These are phyloP conservation scores for Ceratocystis papillata DNA, from an alignment of 2,329 filamentous ascomycete genomes.

Conservation along the genomic window DNA sequence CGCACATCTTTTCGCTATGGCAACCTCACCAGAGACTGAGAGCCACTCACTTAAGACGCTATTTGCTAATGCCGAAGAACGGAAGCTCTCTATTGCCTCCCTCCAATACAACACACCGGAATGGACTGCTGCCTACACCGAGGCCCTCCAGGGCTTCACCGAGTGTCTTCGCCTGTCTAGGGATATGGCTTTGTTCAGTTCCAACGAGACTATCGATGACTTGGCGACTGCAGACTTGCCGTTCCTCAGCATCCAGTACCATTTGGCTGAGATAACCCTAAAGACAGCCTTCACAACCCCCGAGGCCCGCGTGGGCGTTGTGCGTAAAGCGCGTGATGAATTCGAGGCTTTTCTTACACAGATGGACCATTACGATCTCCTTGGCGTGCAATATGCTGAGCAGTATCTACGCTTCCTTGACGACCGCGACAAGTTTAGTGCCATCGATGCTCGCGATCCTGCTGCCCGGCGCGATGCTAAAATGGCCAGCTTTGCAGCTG, in stretches of 20 bases:
- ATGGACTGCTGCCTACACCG: slow-evolving; percentile 57
- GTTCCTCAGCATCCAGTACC: slow-evolving; percentile 68
- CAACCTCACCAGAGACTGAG: slow-evolving; percentile 31
- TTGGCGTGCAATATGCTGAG: slow-evolving; percentile 53
- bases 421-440: slow-evolving; percentile 59
- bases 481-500: slow-evolving; percentile 71
- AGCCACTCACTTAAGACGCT: slow-evolving; percentile 42
- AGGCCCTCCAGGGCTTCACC: slow-evolving; percentile 60
- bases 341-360: slow-evolving; percentile 72
- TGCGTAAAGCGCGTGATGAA: slow-evolving; percentile 53
- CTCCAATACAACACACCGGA: slow-evolving; percentile 52
- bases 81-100: slow-evolving; percentile 48
- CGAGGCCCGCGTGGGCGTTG: slow-evolving; percentile 48
- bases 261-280: slow-evolving; percentile 68
- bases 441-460: slow-evolving; percentile 51
- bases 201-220: slow-evolving; percentile 83
- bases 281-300: slow-evolving; percentile 47
- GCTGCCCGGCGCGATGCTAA: slow-evolving; percentile 67
- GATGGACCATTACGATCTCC: slow-evolving; percentile 67
- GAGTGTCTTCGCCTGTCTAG: slow-evolving; percentile 59
- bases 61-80: slow-evolving; percentile 42
- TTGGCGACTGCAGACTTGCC: slow-evolving; percentile 73
- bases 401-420: slow-evolving; percentile 65
- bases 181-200: slow-evolving; percentile 71
- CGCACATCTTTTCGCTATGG: background rate